Evolutionary conservation across 805 yeast genomes (phyloP).

Genomic region (Cyberlindnera suaveolens): DNA sequence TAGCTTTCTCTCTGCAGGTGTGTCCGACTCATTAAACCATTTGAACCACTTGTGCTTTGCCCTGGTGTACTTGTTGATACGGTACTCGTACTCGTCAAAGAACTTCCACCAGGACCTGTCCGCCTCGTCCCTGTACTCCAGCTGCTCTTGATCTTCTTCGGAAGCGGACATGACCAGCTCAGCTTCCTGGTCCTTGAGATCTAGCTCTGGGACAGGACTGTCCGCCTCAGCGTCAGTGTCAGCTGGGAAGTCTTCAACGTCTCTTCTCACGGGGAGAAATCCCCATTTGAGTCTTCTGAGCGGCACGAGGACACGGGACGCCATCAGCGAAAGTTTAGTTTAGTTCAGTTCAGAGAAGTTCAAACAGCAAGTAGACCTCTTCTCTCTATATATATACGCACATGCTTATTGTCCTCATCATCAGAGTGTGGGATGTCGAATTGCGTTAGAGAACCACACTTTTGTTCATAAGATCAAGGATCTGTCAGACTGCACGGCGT

Average conservation of each 20-base stretch:
- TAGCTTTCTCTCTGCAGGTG: constrained; percentile 31
- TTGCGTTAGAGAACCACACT: too few relatives aligned
- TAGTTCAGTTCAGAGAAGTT: too few relatives aligned
- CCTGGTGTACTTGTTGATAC: constrained; percentile 1
- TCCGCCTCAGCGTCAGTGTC: neutral
- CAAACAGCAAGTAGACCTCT: too few relatives aligned
- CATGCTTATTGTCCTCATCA: too few relatives aligned
- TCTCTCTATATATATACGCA: constrained; percentile 2
- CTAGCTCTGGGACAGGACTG: too few relatives aligned
- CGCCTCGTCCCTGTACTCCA: constrained; percentile 48
- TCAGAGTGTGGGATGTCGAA: too few relatives aligned
- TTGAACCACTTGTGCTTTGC: constrained; percentile 9
- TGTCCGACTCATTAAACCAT: constrained; percentile 11
- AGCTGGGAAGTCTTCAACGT: constrained; percentile 21
- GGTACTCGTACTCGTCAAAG: constrained; percentile 49
- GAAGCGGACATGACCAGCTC: constrained; percentile 5
- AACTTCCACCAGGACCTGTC: constrained; percentile 48
- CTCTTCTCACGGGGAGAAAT: constrained; percentile 22
- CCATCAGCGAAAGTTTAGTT: too few relatives aligned
- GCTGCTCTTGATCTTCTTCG: neutral
- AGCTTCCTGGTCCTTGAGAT: too few relatives aligned
- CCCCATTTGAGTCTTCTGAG: constrained; percentile 28
- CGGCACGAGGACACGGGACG: too few relatives aligned
- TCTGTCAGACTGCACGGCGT: too few relatives aligned
- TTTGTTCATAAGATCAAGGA: too few relatives aligned